Base-by-base conservation (phyloP, 2,329 filamentous ascomycete species). In the Calycina herbarum region DNA sequence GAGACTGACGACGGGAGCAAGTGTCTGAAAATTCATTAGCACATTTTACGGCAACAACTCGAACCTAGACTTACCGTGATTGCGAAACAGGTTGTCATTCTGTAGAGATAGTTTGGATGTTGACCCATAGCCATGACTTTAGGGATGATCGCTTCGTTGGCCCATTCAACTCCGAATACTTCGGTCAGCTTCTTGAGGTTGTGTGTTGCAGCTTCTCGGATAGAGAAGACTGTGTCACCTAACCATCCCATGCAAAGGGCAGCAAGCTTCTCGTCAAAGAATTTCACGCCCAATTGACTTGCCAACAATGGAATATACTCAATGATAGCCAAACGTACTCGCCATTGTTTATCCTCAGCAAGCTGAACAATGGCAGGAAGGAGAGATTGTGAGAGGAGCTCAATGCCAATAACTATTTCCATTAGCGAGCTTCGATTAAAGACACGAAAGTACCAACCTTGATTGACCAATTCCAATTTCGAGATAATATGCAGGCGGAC, bases 81-180 rank as follows among this genome's bases (percentile, higher is more conserved):
- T 68, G 95, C 95, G 78, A 99, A 99, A 82, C 94, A 98, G n/a
- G 95, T 99, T 10, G 95, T 99, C 95, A 99, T 99, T 78, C 95
- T 88, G 85, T 99, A 99, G 62, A 99, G 89, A 78, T 99, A 99
- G 82, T 99, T 99, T 68, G 94, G 93, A 78, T 99, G 95, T 76
- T 93, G 92, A 67, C 95, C 95, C 95, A 99, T 98, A 45, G 91
- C 92, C 86, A 97, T 95, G 70, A 99, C 95, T 83, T 98, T 98
- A 67, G 95, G 95, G 73, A 99, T 96, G 76, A 99, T 99, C 58
- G 94, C 93, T 77, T 94, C 92, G 78, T 90, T 96, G 56, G 95
- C 94, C 95, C 95, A 99, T 70, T 97, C 93, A 17, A 98, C 94
- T 59, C 95, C 95, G 77, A 99, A 99, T 0, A 99, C 95, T 79